A percentile compares a stretch with the other conserved stretches of the same genome.
phyloP scores from a whole-genome alignment of 345 rosid species.

The sweet orange (Citrus sinensis) region DVS_A1.0 CM039161.1:23977001-23977500 shows the following conservation, averaged over 20 bases:
- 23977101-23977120: constrained; percentile 99
- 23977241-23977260: not conserved
- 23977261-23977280: not conserved
- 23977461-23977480: constrained; percentile 82
- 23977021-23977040: constrained; percentile 9
- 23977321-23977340: constrained; percentile 3
- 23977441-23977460: constrained; percentile 79
- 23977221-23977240: not conserved
- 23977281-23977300: not conserved
- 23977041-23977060: constrained; percentile 5
- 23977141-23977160: constrained; percentile 74
- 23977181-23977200: constrained; percentile 82
- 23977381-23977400: constrained; percentile 92
- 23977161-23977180: constrained; percentile 76
- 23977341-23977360: not conserved
- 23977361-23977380: constrained; percentile 12
- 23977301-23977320: not conserved
- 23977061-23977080: constrained; percentile 83
- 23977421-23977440: constrained; percentile 94
- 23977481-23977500: constrained; percentile 89
- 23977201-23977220: constrained; percentile 66
- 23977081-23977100: constrained; percentile 88
- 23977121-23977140: constrained; percentile 99
- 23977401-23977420: constrained; percentile 98
- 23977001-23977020: constrained; percentile 10